phyloP scores from a whole-genome alignment of 2,329 filamentous ascomycete genomes.

The Leptographium lundbergii region DNA sequence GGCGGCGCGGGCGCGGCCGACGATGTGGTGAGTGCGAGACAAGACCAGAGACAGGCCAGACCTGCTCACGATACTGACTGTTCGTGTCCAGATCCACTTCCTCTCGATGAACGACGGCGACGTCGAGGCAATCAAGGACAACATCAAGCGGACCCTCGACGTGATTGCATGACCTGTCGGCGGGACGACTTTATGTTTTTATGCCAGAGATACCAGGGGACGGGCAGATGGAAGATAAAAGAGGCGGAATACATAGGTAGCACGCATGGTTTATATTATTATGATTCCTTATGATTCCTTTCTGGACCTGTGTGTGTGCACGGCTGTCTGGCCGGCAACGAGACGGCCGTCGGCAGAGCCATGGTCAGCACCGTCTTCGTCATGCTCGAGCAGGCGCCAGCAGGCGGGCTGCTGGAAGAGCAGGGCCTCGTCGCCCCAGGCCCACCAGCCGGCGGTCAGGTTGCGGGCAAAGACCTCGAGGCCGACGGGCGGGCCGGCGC shows the following conservation, averaged over 20 bases:
- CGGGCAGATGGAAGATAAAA: background rate
- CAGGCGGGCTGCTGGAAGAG: constrained; percentile 44
- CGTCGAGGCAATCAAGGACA: constrained; percentile 44
- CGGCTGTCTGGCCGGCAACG: too few species aligned
- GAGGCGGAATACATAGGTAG: background rate
- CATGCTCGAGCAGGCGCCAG: constrained; percentile 3
- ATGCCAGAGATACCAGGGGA: too few species aligned
- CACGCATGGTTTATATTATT: background rate
- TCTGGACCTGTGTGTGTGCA: too few species aligned
- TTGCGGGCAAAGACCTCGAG: constrained; percentile 70
- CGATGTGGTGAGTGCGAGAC: constrained; percentile 47
- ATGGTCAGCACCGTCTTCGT: too few species aligned
- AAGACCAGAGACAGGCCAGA: background rate
- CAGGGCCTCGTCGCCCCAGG: constrained; percentile 63
- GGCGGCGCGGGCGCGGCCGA: constrained; percentile 49
- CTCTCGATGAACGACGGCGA: constrained; percentile 48
- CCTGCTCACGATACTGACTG: background rate
- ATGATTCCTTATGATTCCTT: too few species aligned
- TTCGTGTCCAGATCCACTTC: constrained; percentile 45
- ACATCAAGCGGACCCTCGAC: constrained; percentile 39
- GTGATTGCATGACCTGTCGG: constrained; percentile 1
- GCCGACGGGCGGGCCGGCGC: constrained; percentile 27
- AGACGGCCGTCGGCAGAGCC: too few species aligned
- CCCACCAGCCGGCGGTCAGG: constrained; percentile 64
- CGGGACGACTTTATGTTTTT: too few species aligned